These are phyloP conservation scores for Suillus lakei DNA, from an alignment of 768 basidiomycete genomes.

Conservation along the genomic window DNA sequence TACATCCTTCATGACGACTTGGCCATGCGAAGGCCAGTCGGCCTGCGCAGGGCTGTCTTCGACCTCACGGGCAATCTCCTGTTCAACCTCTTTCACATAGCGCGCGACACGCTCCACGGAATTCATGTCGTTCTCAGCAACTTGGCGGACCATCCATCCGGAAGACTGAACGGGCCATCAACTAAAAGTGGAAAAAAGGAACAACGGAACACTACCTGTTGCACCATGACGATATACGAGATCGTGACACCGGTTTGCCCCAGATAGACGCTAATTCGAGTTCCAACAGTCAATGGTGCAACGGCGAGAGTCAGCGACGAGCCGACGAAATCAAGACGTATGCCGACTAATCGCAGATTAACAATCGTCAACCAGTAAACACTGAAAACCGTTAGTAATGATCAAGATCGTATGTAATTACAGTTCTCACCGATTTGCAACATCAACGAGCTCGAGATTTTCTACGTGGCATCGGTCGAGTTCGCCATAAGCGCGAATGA, in stretches of 20 bases:
- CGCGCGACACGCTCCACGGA: too few relatives aligned
- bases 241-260: conserved; percentile 78
- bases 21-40: too few relatives aligned
- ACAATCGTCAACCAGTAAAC: conserved; percentile 88
- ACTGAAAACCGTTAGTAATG: conserved; percentile 27
- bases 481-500: conserved; percentile 89
- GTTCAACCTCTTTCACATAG: too few relatives aligned
- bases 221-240: conserved; percentile 80
- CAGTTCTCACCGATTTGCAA: conserved; percentile 71
- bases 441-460: conserved; percentile 75
- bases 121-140: conserved; percentile 92
- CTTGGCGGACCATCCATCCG: conserved; percentile 77
- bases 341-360: conserved; percentile 89
- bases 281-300: conserved; percentile 76
- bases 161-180: conserved; percentile 49
- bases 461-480: conserved; percentile 73
- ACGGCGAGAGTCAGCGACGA: conserved; percentile 73
- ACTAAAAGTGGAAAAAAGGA: conserved; percentile 7
- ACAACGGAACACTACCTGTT: too few relatives aligned
- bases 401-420: not conserved
- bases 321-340: conserved; percentile 89
- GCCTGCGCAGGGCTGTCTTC: too few relatives aligned
- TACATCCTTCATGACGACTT: too few relatives aligned
- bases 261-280: conserved; percentile 75
- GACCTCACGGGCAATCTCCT: too few relatives aligned